A percentile compares a stretch with the other conserved stretches of the same genome.
Evolutionary conservation across 2,329 filamentous ascomycete genomes (phyloP).

Genomic region (Rosellinia necatrix): DNA sequence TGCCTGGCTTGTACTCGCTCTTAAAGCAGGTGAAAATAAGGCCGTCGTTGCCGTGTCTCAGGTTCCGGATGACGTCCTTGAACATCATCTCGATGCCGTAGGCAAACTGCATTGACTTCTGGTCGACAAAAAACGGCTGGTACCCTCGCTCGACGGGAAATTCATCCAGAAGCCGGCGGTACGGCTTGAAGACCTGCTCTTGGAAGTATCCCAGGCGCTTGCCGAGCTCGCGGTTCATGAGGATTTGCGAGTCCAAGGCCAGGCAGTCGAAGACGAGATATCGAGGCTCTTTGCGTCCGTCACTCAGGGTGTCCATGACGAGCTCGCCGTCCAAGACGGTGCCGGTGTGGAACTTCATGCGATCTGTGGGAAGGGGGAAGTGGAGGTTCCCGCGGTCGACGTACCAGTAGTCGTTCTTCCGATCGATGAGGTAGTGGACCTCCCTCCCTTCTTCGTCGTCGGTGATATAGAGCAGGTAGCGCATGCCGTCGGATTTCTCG

Average conservation of each 20-base stretch:
- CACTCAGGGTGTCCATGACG: slow-evolving; percentile 77
- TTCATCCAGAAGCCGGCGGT: slow-evolving; percentile 63
- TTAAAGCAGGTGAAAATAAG: slow-evolving; percentile 96
- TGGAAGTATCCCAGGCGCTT: slow-evolving; percentile 89
- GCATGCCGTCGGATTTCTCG: slow-evolving; percentile 96
- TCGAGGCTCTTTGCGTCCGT: slow-evolving; percentile 71
- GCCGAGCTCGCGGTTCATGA: slow-evolving; percentile 81
- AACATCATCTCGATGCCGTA: slow-evolving; percentile 96
- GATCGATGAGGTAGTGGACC: slow-evolving; percentile 91
- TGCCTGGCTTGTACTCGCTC: slow-evolving; percentile 85
- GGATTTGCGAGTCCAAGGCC: slow-evolving; percentile 73
- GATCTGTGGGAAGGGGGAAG: slow-evolving; percentile 73
- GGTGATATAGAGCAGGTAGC: slow-evolving; percentile 92
- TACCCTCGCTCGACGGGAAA: slow-evolving; percentile 72
- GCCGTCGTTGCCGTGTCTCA: slow-evolving; percentile 94
- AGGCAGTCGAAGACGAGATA: slow-evolving; percentile 96
- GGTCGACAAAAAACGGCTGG: slow-evolving; percentile 79
- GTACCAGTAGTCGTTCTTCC: slow-evolving; percentile 96
- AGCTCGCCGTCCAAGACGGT: slow-evolving; percentile 94
- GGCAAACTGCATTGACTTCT: slow-evolving; percentile 87
- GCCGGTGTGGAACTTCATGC: slow-evolving; percentile 71
- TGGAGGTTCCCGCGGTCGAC: slow-evolving; percentile 73
- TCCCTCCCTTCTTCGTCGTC: slow-evolving; percentile 64
- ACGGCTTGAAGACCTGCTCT: slow-evolving; percentile 74
- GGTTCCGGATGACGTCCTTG: slow-evolving; percentile 76